A percentile compares a stretch with the other conserved stretches of the same genome.
phyloP scores from a whole-genome alignment of 179 eudicot genomes.

The Camellia oleifera region DNA sequence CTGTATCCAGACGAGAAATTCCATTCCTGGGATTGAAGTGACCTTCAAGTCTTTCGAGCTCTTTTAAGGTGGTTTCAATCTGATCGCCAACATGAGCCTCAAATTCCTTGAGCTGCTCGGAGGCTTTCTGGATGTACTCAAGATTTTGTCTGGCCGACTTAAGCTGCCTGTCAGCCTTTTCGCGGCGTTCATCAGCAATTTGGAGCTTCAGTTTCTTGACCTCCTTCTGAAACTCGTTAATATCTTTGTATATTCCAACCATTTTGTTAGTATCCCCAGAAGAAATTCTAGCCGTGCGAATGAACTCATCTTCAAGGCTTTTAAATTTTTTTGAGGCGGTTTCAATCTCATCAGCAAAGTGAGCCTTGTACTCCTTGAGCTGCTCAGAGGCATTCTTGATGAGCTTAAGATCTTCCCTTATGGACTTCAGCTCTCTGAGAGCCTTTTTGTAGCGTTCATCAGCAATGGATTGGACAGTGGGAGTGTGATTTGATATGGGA shows the following conservation, averaged over 20 bases:
- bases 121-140: neutral
- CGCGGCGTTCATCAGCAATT: neutral
- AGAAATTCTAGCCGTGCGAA: neutral
- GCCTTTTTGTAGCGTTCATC: neutral
- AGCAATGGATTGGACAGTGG: neutral
- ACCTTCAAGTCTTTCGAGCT: neutral
- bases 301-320: neutral
- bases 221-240: neutral
- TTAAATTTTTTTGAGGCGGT: neutral
- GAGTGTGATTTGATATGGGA: neutral
- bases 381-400: neutral
- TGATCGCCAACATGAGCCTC: neutral
- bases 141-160: neutral
- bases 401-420: neutral
- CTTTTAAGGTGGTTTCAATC: neutral
- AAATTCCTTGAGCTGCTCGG: neutral
- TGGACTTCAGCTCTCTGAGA: neutral
- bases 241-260: neutral
- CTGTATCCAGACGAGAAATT: no score
- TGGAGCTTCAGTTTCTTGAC: neutral
- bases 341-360: neutral
- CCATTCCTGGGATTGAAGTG: neutral
- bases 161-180: neutral
- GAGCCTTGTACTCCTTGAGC: neutral
- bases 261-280: no score